Base-by-base conservation (phyloP, 495 filamentous ascomycete genomes). In the Xylaria curta region DNA sequence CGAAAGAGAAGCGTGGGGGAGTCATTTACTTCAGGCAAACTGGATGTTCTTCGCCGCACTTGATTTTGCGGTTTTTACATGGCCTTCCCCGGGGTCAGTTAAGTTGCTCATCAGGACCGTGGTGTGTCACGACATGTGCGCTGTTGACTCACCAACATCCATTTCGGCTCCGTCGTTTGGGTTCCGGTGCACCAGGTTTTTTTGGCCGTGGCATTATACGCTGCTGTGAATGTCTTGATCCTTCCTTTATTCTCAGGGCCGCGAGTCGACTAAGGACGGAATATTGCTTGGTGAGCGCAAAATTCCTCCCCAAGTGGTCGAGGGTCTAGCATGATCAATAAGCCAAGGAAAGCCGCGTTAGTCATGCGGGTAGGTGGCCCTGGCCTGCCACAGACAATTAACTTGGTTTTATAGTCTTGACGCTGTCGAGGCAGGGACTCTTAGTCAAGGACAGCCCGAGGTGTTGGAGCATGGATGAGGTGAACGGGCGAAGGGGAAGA, bases 41-140 rank as follows among this genome's bases (percentile, higher is more conserved):
- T 12, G 94, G 93, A 75, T 92, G 93, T 77, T 92, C 91, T 78
- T 97, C 94, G 24, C 91, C 94, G 78, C 93, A 96, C 84, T 97
- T 96, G 72, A 96, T 90, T 79, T 95, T 97, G 65, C 92, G 87
- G 66, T 89, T 87, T 81, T 97, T 97, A 83, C 93, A 97, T 26
- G 91, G 91, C 91, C 92, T 94, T 31, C 6, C 26, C 49, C 49
- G 72, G 53, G 28, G 68, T 65, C 46, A 71, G 62, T 60, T 38
- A 24, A 24, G 8, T 21, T 46, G n/a, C 61, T 59, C 69, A 28
- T 46, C 42, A 33, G 40, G 40, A 64, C 40, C 13, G 17, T 26
- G 9, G 24, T 1, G 59, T 40, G 59, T 13, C 28, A 42, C n/a
- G 44, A n/a, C 21, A 64, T 19, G 33, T 9, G 21, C 33, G 21